Conservation (phyloP, 140 eudicot species). For the Stevia rebaudiana region DNA sequence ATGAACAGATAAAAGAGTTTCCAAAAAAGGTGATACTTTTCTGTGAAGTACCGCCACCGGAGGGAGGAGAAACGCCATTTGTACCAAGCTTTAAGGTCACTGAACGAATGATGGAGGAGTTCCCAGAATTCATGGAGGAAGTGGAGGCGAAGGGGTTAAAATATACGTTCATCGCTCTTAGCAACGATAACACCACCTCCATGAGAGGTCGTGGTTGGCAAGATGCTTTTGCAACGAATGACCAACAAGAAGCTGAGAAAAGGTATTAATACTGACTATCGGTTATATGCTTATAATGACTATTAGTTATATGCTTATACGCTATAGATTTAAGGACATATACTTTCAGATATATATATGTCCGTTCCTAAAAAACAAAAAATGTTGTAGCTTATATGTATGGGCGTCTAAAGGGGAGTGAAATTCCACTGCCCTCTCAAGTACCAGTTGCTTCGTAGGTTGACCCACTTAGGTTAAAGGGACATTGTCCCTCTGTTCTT, state of each 20-base stretch:
- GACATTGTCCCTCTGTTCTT: too few relatives aligned
- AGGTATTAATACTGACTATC: too few relatives aligned
- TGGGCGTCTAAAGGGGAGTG: too few relatives aligned
- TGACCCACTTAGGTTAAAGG: too few relatives aligned
- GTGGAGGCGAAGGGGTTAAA: slow-evolving; percentile 51
- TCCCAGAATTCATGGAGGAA: slow-evolving; percentile 64
- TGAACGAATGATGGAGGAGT: slow-evolving; percentile 63
- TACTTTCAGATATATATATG: too few relatives aligned
- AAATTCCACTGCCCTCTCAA: too few relatives aligned
- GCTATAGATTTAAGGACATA: too few relatives aligned
- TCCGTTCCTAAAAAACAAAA: too few relatives aligned
- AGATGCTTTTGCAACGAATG: slow-evolving; percentile 58
- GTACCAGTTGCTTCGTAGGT: too few relatives aligned
- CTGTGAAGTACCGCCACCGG: slow-evolving; percentile 65
- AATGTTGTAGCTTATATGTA: too few relatives aligned
- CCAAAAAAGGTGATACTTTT: slow-evolving; percentile 62
- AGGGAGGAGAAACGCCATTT: slow-evolving; percentile 81
- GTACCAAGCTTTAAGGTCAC: slow-evolving; percentile 73
- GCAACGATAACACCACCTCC: slow-evolving; percentile 45
- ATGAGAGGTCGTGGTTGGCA: slow-evolving; percentile 86
- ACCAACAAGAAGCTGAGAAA: slow-evolving; percentile 55
- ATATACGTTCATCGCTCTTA: slow-evolving; percentile 63
- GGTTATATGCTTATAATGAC: too few relatives aligned
- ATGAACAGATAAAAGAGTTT: slow-evolving; percentile 47
- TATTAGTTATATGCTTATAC: too few relatives aligned